Evolutionary conservation across 371 early-diverging fungal species (phyloP).

Genomic region (Entomophthora muscae): DNA sequence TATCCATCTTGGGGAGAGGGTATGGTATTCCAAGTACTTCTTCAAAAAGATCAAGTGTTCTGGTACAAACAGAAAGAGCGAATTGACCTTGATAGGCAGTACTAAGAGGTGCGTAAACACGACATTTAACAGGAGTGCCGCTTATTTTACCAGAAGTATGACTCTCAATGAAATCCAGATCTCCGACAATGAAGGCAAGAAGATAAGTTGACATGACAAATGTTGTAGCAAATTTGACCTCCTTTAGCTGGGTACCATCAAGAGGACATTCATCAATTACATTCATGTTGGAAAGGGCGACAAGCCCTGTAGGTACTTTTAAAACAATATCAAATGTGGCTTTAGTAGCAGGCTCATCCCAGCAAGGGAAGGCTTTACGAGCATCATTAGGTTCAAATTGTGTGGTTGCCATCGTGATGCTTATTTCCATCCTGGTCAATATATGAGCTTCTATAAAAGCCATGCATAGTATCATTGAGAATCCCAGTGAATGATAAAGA

Average conservation of each 20-base stretch:
- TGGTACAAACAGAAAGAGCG: conserved; percentile 52
- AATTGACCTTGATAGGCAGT: conserved; percentile 48
- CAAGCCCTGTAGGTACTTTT: conserved; percentile 35
- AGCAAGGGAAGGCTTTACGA: conserved; percentile 82
- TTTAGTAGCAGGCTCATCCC: conserved; percentile 76
- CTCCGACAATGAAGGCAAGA: conserved; percentile 76
- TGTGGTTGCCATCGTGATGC: conserved; percentile 53
- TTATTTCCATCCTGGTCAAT: conserved; percentile 36
- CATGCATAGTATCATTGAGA: conserved; percentile 64
- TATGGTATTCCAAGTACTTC: conserved; percentile 62
- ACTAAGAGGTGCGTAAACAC: conserved; percentile 62
- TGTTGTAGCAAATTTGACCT: conserved; percentile 54
- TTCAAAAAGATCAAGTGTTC: conserved; percentile 57
- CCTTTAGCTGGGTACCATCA: conserved; percentile 17
- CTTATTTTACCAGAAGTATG: conserved; percentile 34
- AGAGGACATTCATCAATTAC: conserved; percentile 20
- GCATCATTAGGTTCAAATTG: conserved; percentile 88
- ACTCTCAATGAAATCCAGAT: conserved; percentile 73
- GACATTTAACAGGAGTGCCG: conserved; percentile 37
- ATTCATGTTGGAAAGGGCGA: conserved; percentile 77
- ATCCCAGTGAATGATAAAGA: conserved; percentile 41
- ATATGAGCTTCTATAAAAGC: conserved; percentile 68
- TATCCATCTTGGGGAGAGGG: conserved; percentile 77
- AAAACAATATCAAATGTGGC: conserved; percentile 76
- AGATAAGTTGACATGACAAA: conserved; percentile 39